Conservation (phyloP, 78 protist genomes). For the Chrysochromulina tobinii region DNA sequence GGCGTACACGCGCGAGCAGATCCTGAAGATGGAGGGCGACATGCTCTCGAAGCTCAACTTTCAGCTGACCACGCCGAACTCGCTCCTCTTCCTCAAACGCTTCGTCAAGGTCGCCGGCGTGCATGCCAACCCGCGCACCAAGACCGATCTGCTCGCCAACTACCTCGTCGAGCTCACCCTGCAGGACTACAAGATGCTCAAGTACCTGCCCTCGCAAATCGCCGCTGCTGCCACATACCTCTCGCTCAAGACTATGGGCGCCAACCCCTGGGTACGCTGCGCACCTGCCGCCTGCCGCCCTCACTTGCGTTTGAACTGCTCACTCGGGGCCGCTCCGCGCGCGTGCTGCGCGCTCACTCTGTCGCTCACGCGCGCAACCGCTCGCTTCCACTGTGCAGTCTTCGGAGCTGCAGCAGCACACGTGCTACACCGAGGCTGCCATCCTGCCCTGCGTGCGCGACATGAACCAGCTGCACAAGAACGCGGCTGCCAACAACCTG, state of each 20-base stretch:
- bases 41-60: slow-evolving; percentile 80
- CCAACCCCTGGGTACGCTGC: neutral
- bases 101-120: slow-evolving; percentile 82
- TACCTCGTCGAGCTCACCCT: slow-evolving; percentile 86
- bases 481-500: neutral
- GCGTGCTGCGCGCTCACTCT: neutral
- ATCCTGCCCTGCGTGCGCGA: neutral
- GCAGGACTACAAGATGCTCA: slow-evolving; percentile 64
- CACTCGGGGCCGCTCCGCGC: too few species aligned
- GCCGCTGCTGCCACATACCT: slow-evolving; percentile 87
- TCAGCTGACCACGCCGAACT: slow-evolving; percentile 75
- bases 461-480: neutral
- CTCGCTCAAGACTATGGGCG: slow-evolving; percentile 59
- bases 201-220: slow-evolving; percentile 85
- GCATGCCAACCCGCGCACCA: slow-evolving; percentile 55
- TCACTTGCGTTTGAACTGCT: neutral
- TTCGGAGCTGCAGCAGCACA: neutral
- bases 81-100: slow-evolving; percentile 89
- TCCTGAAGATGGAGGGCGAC: slow-evolving; percentile 80
- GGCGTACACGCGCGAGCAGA: slow-evolving; percentile 90
- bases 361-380: neutral
- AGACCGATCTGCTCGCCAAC: slow-evolving; percentile 59
- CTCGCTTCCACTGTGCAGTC: neutral
- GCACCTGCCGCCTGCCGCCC: neutral
- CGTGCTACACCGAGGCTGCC: slow-evolving; percentile 32